Base-by-base conservation (phyloP, 805 yeast genomes). In the Cyberlindnera americana region DNA sequence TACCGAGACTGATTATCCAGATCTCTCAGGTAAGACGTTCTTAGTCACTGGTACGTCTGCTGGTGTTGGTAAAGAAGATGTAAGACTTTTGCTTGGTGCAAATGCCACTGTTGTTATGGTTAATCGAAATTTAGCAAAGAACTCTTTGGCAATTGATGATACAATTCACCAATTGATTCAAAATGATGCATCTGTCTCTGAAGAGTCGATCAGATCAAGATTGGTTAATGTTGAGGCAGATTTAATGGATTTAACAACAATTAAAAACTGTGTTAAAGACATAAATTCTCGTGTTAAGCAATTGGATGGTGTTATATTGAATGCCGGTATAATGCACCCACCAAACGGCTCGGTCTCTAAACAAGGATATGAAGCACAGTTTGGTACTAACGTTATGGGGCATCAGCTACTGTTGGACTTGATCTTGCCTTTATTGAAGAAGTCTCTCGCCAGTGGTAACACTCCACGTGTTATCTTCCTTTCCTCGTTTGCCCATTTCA, bases 341-440 rank as follows among this genome's bases (percentile, higher is more conserved):
- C 67, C 72, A 4, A 35, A 38, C 17, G 66, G 61, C 1, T 45
- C 65, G 9, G 40, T 36, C 24, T 63, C 77, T 5, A 50, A 32
- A 9, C 75, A 73, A 53, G 75, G 73, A 10, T 63, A 60, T 40
- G 78, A 74, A 36, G 38, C 59, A 28, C 72, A 67, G 37, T 52
- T 72, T 30, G 78, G 75, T 10, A 65, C 68, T 17, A 75, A 75
- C 50, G 62, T 51, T 15, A 44, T 75, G 11, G 78, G 71, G 3
- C 70, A 72, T 18, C 69, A 62, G 38, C 50, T 70, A 16, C 53
- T 74, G 19, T 68, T 71, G 46, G 60, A 61, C 39, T 52, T 60
- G 17, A 49, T 71, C 31, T 59, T 57, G 19, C 70, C 70, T 8
- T 43, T 69, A 7, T 43, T 74, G n/a, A 40, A 61, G 22, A 47